These are phyloP conservation scores for Euphorbia lathyris DNA, from an alignment of 345 rosid genomes.

Conservation along the genomic window DNA sequence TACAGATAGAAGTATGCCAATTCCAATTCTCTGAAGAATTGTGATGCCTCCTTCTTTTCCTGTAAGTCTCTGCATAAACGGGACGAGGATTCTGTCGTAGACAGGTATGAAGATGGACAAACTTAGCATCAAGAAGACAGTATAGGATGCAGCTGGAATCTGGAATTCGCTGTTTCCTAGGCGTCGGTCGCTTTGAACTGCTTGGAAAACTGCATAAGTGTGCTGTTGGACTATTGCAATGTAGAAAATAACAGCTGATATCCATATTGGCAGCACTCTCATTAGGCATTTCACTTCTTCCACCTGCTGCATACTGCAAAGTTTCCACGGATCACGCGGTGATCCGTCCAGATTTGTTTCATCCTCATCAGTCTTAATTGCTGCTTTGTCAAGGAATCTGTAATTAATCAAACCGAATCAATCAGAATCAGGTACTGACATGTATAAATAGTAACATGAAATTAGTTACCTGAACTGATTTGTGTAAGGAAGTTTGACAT, in stretches of 20 bases:
- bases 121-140: constrained; percentile 44
- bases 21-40: constrained; percentile 45
- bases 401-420: too few relatives aligned
- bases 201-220: constrained; percentile 50
- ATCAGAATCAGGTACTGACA: too few relatives aligned
- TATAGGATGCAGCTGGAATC: constrained; percentile 46
- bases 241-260: constrained; percentile 29
- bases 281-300: constrained; percentile 53
- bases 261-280: constrained; percentile 50
- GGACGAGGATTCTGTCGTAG: constrained; percentile 41
- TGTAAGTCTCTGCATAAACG: constrained; percentile 31
- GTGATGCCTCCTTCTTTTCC: constrained; percentile 49
- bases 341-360: constrained; percentile 42
- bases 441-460: too few relatives aligned
- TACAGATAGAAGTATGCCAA: constrained; percentile 28
- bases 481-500: constrained; percentile 41
- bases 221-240: constrained; percentile 37
- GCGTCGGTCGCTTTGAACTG: constrained; percentile 37
- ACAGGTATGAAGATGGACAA: constrained; percentile 37
- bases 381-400: constrained; percentile 48
- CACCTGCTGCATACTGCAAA: constrained; percentile 53
- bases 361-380: constrained; percentile 34
- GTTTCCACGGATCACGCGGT: constrained; percentile 43
- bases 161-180: constrained; percentile 36
- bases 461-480: constrained; percentile 51